Evolutionary conservation across 1,284 basidiomycete species (phyloP).

Genomic region (Malassezia yamatoensis): DNA sequence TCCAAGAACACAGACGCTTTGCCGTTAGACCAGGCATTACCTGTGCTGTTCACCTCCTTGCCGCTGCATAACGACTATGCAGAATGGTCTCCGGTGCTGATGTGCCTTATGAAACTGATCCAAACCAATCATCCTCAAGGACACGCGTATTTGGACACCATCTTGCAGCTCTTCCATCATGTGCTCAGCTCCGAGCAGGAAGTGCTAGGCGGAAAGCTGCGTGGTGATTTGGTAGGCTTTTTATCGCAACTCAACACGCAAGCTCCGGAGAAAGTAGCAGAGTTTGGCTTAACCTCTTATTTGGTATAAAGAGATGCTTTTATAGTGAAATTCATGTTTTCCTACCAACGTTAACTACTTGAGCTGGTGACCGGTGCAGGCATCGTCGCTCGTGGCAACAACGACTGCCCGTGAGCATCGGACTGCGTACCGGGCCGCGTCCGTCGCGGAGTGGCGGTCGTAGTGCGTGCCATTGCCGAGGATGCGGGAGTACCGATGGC

Average conservation of each 20-base stretch:
- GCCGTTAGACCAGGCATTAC: slow-evolving; percentile 76
- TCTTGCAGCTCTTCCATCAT: slow-evolving; percentile 71
- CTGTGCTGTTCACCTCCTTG: slow-evolving; percentile 68
- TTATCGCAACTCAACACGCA: slow-evolving; percentile 65
- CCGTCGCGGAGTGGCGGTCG: background rate
- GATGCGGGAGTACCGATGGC: background rate
- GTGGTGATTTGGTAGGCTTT: slow-evolving; percentile 52
- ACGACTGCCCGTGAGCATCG: slow-evolving; percentile 1
- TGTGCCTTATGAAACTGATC: slow-evolving; percentile 79
- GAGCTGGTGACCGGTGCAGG: background rate
- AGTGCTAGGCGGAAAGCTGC: slow-evolving; percentile 50
- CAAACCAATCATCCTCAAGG: slow-evolving; percentile 60
- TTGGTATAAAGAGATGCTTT: slow-evolving; percentile 24
- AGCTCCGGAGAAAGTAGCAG: slow-evolving; percentile 64
- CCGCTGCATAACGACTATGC: slow-evolving; percentile 79
- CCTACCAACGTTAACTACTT: background rate
- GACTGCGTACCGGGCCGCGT: background rate
- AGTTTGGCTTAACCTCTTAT: slow-evolving; percentile 57
- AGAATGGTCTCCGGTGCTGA: slow-evolving; percentile 62
- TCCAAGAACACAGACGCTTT: slow-evolving; percentile 68
- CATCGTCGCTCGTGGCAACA: slow-evolving; percentile 8
- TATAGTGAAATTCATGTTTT: slow-evolving; percentile 1
- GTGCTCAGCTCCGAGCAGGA: slow-evolving; percentile 56
- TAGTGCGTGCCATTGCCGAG: background rate
- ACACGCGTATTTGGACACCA: slow-evolving; percentile 65